Evolutionary conservation across 2,329 filamentous ascomycete genomes (phyloP), one percentile per base, ranked within the genome.

Genomic region (Sarocladium kiliense): DNA sequence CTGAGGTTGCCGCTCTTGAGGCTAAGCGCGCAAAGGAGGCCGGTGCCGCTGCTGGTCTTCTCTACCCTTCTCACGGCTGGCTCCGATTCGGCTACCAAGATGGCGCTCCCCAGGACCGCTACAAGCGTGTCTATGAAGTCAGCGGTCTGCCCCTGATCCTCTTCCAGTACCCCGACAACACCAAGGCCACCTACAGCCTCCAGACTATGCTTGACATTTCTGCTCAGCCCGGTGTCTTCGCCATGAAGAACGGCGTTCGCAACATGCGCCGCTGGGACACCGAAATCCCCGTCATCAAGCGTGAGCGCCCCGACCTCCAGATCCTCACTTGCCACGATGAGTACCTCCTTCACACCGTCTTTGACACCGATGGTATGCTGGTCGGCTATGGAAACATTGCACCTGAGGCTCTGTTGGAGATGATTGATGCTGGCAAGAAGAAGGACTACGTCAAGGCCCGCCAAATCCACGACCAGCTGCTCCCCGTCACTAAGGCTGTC

Each of bases 261-360:
- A 79, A 80, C 64, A 80, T 80, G 77, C 71, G 75, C n/a, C 74
- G 78, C 18, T 80, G 78, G 78, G 77, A 80, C 53, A 77, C 75
- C 0, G 78, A 80, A 63, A 80, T 80, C 57, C 78, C 77, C 16
- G 70, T 80, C 25, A 78, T 80, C 65, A 73, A 75, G 50, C 63
- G 64, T 25, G 67, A 78, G 60, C 71, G 76, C 4, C 77, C 77
- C 0, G 72, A 77, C 2, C 67, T 80, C 1, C 76, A 77, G 51
- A 74, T 79, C 16, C 66, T 80, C 4, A 77, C 75, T 11, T 79
- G 77, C 57, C 76, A 79, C 59, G 77, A 79, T 60, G 77, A 80
- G 61, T 79, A 79, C 59, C 71, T 80, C 3, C 67, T 79, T 7
- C 76, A 79, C 64, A 80, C 76, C 1, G 68, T 69, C 26, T 80